Conservation (phyloP, 106 monocot species). For the Posidonia australis region DNA sequence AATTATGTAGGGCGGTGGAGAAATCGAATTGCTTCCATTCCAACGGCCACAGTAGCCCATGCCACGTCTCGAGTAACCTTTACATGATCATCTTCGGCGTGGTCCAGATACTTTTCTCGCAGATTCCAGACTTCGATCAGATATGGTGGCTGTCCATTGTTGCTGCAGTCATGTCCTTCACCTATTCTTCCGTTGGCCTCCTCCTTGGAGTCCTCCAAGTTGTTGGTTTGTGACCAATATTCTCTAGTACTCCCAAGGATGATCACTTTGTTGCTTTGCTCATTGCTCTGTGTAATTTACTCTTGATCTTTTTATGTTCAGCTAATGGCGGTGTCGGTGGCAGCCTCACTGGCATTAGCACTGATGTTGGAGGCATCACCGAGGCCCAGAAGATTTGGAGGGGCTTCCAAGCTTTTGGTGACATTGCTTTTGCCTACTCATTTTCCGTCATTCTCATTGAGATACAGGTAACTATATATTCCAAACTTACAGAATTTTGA, state of each 20-base stretch:
- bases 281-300: neutral
- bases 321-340: conserved; percentile 38
- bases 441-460: conserved; percentile 53
- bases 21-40: conserved; percentile 33
- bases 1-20: conserved; percentile 24
- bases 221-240: conserved; percentile 17
- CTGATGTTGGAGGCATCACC: conserved; percentile 35
- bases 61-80: conserved; percentile 22
- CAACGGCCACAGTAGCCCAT: conserved; percentile 17
- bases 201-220: conserved; percentile 29
- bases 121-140: conserved; percentile 40
- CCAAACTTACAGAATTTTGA: no score
- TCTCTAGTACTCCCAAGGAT: neutral
- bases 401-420: conserved; percentile 36
- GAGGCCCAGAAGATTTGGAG: conserved; percentile 37
- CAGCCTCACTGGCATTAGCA: conserved; percentile 29
- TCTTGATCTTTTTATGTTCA: neutral
- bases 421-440: conserved; percentile 52
- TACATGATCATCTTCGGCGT: conserved; percentile 46
- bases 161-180: conserved; percentile 45
- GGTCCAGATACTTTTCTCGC: conserved; percentile 25
- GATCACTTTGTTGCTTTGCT: neutral
- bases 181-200: conserved; percentile 42
- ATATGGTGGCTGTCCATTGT: conserved; percentile 38
- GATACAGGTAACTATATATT: conserved; percentile 37